A percentile compares a stretch with the other conserved stretches of the same genome.
Evolutionary conservation across 768 basidiomycete genomes (phyloP).

Genomic region (Chalciporus sphaerocephalus): DNA sequence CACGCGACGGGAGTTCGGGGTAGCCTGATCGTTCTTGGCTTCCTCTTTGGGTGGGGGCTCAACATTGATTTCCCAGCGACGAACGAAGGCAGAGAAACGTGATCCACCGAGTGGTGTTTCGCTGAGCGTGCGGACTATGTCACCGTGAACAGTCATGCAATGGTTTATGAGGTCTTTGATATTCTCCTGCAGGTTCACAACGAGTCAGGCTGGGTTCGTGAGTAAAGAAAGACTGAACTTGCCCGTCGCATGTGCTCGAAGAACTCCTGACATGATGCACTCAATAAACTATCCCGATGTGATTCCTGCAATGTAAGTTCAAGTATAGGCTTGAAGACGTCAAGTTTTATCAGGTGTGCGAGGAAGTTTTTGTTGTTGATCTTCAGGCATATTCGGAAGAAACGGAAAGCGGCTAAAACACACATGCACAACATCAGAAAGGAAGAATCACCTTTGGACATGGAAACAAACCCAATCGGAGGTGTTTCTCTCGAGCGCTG

Average conservation of each 20-base stretch:
- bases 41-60: slow-evolving; percentile 63
- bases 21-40: slow-evolving; percentile 45
- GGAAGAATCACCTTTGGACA: neutral
- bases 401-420: slow-evolving; percentile 78
- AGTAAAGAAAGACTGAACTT: slow-evolving; percentile 20
- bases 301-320: slow-evolving; percentile 82
- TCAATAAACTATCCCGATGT: slow-evolving; percentile 84
- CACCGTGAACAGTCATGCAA: slow-evolving; percentile 75
- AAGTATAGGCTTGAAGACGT: slow-evolving; percentile 77
- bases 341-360: slow-evolving; percentile 75
- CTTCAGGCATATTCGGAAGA: slow-evolving; percentile 81
- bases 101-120: slow-evolving; percentile 56
- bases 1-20: slow-evolving; percentile 37
- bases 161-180: slow-evolving; percentile 79
- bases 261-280: slow-evolving; percentile 92
- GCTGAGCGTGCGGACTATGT: slow-evolving; percentile 59
- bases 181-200: slow-evolving; percentile 60
- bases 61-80: slow-evolving; percentile 89
- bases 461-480: slow-evolving; percentile 72
- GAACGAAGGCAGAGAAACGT: slow-evolving; percentile 68
- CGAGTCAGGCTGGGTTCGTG: slow-evolving; percentile 2
- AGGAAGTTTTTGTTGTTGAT: slow-evolving; percentile 75
- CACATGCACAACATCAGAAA: slow-evolving; percentile 8
- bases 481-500: slow-evolving; percentile 82
- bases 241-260: slow-evolving; percentile 91